phyloP scores from a whole-genome alignment of 805 yeast genomes.

The Grigorovia jiainica region DNA sequence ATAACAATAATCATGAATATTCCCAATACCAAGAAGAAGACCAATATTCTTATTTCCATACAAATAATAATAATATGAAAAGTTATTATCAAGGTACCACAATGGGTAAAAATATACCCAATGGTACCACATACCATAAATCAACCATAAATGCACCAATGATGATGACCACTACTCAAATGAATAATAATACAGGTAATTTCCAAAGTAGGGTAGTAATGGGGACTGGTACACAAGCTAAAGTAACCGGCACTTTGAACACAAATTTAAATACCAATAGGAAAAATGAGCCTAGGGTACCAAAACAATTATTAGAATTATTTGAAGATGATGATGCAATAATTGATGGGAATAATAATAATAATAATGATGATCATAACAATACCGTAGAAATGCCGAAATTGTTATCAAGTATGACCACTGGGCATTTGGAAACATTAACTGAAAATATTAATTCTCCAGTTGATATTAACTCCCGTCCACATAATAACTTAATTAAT shows the following conservation, averaged over 20 bases:
- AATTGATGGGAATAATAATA: slow-evolving; percentile 13
- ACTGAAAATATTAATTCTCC: slow-evolving; percentile 6
- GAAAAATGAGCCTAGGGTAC: slow-evolving; percentile 36
- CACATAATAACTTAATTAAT: slow-evolving; percentile 13
- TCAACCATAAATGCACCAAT: slow-evolving; percentile 23
- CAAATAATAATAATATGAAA: slow-evolving; percentile 11
- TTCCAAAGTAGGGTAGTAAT: slow-evolving; percentile 13
- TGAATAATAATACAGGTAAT: slow-evolving; percentile 12
- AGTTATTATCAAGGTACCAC: slow-evolving; percentile 24
- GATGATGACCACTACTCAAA: no score
- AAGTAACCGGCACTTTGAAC: slow-evolving; percentile 12
- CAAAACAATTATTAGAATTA: slow-evolving; percentile 59
- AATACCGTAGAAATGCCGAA: slow-evolving; percentile 14
- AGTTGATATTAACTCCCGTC: slow-evolving; percentile 4
- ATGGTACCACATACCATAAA: slow-evolving; percentile 17
- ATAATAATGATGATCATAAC: slow-evolving; percentile 14
- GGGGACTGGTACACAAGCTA: slow-evolving; percentile 22
- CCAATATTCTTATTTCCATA: slow-evolving; percentile 18
- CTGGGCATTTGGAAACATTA: slow-evolving; percentile 10
- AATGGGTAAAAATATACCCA: slow-evolving; percentile 20
- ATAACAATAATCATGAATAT: slow-evolving; percentile 19
- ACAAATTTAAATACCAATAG: slow-evolving; percentile 24
- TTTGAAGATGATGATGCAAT: slow-evolving; percentile 45
- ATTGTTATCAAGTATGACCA: slow-evolving; percentile 9
- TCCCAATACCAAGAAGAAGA: slow-evolving; percentile 29